These are phyloP conservation scores for Kuraishia molischiana DNA, from an alignment of 805 yeast genomes.

Conservation along the genomic window DNA sequence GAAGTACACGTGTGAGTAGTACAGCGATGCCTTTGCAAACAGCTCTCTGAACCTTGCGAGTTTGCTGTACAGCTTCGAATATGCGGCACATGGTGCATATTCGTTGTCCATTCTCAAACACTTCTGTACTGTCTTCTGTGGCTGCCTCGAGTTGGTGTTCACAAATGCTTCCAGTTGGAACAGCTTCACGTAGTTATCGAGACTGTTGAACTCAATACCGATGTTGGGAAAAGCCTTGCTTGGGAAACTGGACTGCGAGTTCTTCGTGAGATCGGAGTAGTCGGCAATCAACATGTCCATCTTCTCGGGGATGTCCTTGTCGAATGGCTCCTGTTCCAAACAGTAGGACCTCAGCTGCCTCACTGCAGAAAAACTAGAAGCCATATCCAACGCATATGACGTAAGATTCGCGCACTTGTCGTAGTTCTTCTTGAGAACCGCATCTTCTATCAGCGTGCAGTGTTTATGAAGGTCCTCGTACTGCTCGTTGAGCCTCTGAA, in stretches of 20 bases:
- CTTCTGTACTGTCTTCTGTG: constrained; percentile 21
- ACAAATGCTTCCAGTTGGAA: constrained; percentile 19
- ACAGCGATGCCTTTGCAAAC: constrained; percentile 34
- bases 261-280: constrained; percentile 10
- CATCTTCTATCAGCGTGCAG: background rate
- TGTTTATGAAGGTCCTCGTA: constrained; percentile 9
- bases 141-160: constrained; percentile 7
- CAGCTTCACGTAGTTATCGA: constrained; percentile 13
- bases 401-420: constrained; percentile 19
- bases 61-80: constrained; percentile 43
- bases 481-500: constrained; percentile 7
- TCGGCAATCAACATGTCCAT: constrained; percentile 12
- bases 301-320: constrained; percentile 10
- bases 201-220: constrained; percentile 9
- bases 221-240: constrained; percentile 1
- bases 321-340: constrained; percentile 7
- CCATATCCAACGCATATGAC: constrained; percentile 23
- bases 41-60: constrained; percentile 27
- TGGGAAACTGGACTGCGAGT: constrained; percentile 2
- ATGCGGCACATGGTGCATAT: constrained; percentile 42
- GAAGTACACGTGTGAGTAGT: constrained; percentile 25
- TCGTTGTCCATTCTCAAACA: constrained; percentile 80
- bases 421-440: constrained; percentile 10
- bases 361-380: constrained; percentile 32
- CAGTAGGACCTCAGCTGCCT: constrained; percentile 24